Evolutionary conservation across 129 eudicot species (phyloP).

Genomic region (Ambrosia trifida): DNA sequence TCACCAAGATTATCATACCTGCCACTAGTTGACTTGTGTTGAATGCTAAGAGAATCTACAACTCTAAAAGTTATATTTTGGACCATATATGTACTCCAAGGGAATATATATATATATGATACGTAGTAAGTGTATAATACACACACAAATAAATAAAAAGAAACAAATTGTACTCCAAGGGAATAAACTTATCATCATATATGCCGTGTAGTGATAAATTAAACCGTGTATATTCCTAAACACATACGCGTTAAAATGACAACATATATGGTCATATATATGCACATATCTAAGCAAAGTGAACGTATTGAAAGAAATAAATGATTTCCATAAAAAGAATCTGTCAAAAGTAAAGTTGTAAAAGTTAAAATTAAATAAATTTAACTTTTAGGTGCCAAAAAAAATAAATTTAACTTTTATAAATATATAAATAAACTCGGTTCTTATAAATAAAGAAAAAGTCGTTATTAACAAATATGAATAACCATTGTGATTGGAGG

Average conservation of each 20-base stretch:
- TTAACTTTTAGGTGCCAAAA: background rate
- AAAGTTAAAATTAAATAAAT: background rate
- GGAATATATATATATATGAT: too few relatives aligned
- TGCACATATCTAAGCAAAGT: too few relatives aligned
- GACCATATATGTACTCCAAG: constrained; percentile 11
- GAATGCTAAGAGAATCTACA: constrained; percentile 26
- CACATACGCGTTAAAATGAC: background rate
- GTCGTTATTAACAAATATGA: too few relatives aligned
- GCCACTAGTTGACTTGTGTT: constrained; percentile 31
- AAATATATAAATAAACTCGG: background rate
- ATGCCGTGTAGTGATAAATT: background rate
- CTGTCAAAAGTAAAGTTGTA: background rate
- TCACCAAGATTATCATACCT: constrained; percentile 31
- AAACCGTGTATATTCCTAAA: background rate
- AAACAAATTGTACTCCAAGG: background rate
- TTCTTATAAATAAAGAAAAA: too few relatives aligned
- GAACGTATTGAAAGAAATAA: background rate
- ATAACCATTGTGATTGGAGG: too few relatives aligned
- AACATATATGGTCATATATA: background rate
- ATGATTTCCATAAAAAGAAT: background rate
- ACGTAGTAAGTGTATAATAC: background rate
- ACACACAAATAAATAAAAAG: background rate
- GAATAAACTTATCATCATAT: background rate
- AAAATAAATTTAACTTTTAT: background rate
- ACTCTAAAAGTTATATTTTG: constrained; percentile 25